Evolutionary conservation across 176 grass and related monocot genomes (phyloP).

Genomic region (Secale cereale): DNA sequence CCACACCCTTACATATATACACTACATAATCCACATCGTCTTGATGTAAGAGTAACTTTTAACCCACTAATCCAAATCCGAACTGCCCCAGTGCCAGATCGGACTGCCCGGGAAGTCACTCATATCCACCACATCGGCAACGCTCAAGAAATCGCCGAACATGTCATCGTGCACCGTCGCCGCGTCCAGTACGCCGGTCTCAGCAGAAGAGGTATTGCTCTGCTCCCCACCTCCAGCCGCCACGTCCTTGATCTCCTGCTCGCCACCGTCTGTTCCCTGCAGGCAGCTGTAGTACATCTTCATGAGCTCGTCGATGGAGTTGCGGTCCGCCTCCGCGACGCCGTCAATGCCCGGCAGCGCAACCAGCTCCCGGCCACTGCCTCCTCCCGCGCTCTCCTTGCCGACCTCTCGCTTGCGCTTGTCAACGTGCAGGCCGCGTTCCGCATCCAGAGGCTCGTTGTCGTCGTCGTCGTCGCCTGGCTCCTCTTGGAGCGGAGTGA

Average conservation of each 20-base stretch:
- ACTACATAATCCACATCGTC: not conserved
- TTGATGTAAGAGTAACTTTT: not conserved
- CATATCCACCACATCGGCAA: slow-evolving; percentile 25
- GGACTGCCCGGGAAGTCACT: slow-evolving; percentile 29
- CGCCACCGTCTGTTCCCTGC: slow-evolving; percentile 17
- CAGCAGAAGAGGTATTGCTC: not conserved
- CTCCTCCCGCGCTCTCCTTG: not conserved
- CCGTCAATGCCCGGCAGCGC: slow-evolving; percentile 18
- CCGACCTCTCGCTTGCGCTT: slow-evolving; percentile 28
- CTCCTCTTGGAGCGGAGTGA: slow-evolving; percentile 1
- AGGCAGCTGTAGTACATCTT: slow-evolving; percentile 40
- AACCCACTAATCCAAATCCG: slow-evolving; percentile 2
- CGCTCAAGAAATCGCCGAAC: not conserved
- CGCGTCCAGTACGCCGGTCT: not conserved
- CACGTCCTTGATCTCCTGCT: not conserved
- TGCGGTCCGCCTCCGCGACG: slow-evolving; percentile 23
- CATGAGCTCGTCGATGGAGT: slow-evolving; percentile 46
- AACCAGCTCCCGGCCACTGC: not conserved
- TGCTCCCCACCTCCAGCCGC: not conserved
- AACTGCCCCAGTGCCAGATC: slow-evolving; percentile 19
- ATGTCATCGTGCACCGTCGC: not conserved
- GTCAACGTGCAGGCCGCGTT: not conserved
- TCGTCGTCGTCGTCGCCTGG: not conserved
- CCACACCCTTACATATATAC: not conserved
- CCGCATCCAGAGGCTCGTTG: not conserved